Evolutionary conservation across 495 filamentous ascomycete genomes (phyloP).

Genomic region (Haplographium delicatum): DNA sequence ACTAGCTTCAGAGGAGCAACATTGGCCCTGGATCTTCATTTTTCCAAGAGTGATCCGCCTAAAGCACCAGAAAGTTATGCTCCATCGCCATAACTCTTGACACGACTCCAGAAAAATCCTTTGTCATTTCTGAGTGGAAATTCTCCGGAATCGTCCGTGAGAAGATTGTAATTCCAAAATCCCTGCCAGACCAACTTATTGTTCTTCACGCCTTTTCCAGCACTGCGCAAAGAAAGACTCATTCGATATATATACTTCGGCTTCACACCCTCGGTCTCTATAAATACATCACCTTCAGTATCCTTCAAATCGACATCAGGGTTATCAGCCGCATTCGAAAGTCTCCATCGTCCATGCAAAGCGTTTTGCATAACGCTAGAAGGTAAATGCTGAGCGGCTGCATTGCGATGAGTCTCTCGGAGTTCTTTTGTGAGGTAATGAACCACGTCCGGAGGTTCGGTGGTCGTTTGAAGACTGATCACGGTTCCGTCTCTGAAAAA

Average conservation of each 20-base stretch:
- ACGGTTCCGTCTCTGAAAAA: conserved; percentile 88
- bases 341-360: conserved; percentile 33
- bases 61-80: no score
- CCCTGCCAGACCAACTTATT: conserved; percentile 86
- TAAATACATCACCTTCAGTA: conserved; percentile 59
- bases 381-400: conserved; percentile 15
- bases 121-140: conserved; percentile 81
- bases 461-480: conserved; percentile 70
- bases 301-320: conserved; percentile 29
- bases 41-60: no score
- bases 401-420: conserved; percentile 29
- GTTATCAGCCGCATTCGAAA: conserved; percentile 25
- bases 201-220: conserved; percentile 53
- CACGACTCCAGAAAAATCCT: conserved; percentile 82
- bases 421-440: conserved; percentile 34
- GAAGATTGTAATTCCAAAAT: conserved; percentile 84
- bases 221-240: conserved; percentile 60
- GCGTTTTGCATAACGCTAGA: conserved; percentile 53
- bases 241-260: conserved; percentile 77
- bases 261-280: conserved; percentile 79
- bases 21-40: no score
- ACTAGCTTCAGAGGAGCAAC: no score
- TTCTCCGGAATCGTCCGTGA: conserved; percentile 87
- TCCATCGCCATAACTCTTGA: conserved; percentile 61
- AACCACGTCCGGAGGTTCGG: conserved; percentile 72